phyloP scores from a whole-genome alignment of 2,329 filamentous ascomycete species.

The Clarireedia sp. region DNA sequence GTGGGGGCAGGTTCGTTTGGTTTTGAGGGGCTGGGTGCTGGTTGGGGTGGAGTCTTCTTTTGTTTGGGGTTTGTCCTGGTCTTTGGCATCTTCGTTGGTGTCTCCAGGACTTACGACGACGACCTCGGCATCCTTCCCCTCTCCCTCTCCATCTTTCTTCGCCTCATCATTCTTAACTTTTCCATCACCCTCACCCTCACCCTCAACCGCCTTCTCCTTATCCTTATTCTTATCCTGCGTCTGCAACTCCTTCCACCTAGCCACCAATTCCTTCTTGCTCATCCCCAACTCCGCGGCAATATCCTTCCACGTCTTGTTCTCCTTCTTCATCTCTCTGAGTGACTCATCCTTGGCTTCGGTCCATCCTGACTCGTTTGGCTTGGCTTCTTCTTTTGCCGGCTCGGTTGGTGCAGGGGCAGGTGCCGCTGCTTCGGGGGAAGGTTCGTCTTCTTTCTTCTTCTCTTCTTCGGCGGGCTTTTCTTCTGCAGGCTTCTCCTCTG shows the following conservation, averaged over 20 bases:
- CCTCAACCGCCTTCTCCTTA: not conserved
- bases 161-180: not conserved
- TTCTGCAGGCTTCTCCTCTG: not conserved
- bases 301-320: slow-evolving; percentile 21
- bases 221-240: slow-evolving; percentile 5
- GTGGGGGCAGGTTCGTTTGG: too few species aligned
- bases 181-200: not conserved
- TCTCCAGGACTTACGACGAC: too few species aligned
- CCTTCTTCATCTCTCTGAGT: slow-evolving; percentile 22
- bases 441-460: not conserved
- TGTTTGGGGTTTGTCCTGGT: too few species aligned
- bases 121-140: too few species aligned
- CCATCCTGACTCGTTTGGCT: slow-evolving; percentile 12
- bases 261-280: slow-evolving; percentile 13
- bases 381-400: not conserved
- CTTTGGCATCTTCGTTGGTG: too few species aligned
- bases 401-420: not conserved
- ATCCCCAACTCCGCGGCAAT: slow-evolving; percentile 13
- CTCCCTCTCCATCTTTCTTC: not conserved
- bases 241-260: slow-evolving; percentile 14
- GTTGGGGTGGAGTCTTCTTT: too few species aligned
- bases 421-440: not conserved
- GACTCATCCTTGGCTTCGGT: slow-evolving; percentile 22
- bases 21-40: too few species aligned
- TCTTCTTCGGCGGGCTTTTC: slow-evolving; percentile 3